Conservation (phyloP, 2,329 filamentous ascomycete genomes). For the Teratosphaeria destructans region DNA sequence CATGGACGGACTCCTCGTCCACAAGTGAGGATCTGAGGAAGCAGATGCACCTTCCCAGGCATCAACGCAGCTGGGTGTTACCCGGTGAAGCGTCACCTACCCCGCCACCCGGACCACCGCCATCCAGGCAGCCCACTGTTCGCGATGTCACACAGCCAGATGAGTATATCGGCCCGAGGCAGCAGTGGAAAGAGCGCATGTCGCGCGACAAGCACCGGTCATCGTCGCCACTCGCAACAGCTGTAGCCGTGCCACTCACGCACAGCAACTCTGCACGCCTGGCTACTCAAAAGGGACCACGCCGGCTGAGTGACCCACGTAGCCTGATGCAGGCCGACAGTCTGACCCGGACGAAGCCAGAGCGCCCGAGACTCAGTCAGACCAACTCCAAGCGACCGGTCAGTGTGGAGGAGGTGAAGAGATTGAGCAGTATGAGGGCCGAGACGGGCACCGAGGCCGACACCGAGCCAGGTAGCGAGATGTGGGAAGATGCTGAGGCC, state of each 20-base stretch:
- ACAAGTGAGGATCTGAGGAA: constrained; percentile 7
- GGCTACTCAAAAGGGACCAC: constrained; percentile 1
- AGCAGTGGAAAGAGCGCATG: constrained; percentile 9
- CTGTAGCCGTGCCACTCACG: constrained; percentile 5
- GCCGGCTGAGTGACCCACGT: constrained; percentile 17
- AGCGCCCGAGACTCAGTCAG: constrained; percentile 10
- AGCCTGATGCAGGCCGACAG: constrained; percentile 21
- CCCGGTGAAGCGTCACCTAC: constrained; percentile 26
- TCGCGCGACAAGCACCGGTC: constrained; percentile 8
- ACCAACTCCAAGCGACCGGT: constrained; percentile 13
- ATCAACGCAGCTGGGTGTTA: constrained; percentile 21
- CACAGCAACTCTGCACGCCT: constrained; percentile 1
- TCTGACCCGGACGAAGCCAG: constrained; percentile 9
- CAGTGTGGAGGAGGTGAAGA: constrained; percentile 16
- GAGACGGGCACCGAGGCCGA: constrained; percentile 11
- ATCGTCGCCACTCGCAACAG: constrained; percentile 16
- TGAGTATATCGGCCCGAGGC: constrained; percentile 3
- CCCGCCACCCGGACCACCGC: constrained; percentile 18
- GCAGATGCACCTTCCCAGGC: constrained; percentile 19
- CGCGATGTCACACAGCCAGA: constrained; percentile 1
- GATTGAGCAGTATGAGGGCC: constrained; percentile 21
- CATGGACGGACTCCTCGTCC: constrained; percentile 9
- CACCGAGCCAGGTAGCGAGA: constrained; percentile 11
- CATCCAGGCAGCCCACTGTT: constrained; percentile 7
- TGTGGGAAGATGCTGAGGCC: constrained; percentile 8